Base-by-base conservation (phyloP, 1,284 basidiomycete species). In the Ganoderma sp. region DNA sequence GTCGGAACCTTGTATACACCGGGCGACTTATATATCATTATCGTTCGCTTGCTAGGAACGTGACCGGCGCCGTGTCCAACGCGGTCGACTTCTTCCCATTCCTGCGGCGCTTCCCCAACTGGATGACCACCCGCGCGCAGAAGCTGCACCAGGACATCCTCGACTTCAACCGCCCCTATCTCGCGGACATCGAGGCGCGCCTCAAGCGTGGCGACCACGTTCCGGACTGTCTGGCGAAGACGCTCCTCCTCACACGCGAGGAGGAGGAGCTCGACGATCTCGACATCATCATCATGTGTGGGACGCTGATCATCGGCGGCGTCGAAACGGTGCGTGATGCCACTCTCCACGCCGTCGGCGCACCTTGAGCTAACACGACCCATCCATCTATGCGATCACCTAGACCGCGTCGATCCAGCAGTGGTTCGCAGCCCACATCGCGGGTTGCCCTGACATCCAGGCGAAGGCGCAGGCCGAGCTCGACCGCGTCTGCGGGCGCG, bases 231-330 rank as follows among this genome's bases (percentile, higher is more conserved):
- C 68, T 77, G 50, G 82, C 79, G 0, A 83, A 81, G 72, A 80
- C 79, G 25, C 73, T 84, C 50, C 48, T 50, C 22, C 70, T 84
- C n/a, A 71, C 70, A 32, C 75, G 76, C 61, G 78, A 80, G 43
- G 73, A 78, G n/a, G 82, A 83, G 65, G 71, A 76, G 19, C 75
- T 84, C 32, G 79, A 80, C 64, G 77, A 78, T 71, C 69, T 77
- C 28, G 83, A 83, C 70, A 78, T 82, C 65, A 78, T 78, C 59
- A 80, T 83, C 68, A 73, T 84, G 9, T 78, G 80, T n/a, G 82
- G 57, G 1, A 25, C 78, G 14, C 82, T 84, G 64, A 81, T 78
- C 52, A 77, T 81, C 32, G 82, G 82, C 6, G 83, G 83, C 42
- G 80, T 82, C 45, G 77, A 84, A 61, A 80, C 82, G 42, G 82